Evolutionary conservation across 2,329 filamentous ascomycete genomes (phyloP), one percentile per base, ranked within the genome.

Genomic region (Botryosphaeria dothidea): DNA sequence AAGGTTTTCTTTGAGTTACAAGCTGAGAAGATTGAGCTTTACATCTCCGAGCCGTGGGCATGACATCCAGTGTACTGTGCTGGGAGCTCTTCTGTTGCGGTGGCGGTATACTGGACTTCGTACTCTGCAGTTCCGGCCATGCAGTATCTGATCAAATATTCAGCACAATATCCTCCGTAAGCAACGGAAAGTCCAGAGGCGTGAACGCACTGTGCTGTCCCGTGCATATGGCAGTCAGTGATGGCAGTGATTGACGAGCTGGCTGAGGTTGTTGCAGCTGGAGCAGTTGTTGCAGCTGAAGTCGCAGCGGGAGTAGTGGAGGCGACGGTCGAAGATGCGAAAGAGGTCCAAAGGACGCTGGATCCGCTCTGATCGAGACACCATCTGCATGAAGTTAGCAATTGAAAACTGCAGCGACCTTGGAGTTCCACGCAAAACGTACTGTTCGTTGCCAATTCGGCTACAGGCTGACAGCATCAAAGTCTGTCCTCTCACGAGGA

Each of bases 11-110:
- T 34, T 64, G 31, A 38, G 27, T 43, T 29, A 9, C 27, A 25
- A n/a, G 34, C 27, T 2, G n/a, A 6, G 11, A 5, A 11, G 19
- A n/a, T 7, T 29, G 17, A 19, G 31, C 3, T 29, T 21, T 66
- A 90, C 86, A 82, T 81, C 51, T 87, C 81, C 3, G 74, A 71
- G 17, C 80, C 87, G 74, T 92, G 88, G 0, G 77, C 70, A 73
- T 92, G 89, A 71, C 90, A 92, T 63, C 77, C 86, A 0, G 88
- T 90, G 70, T 87, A 91, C 61, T 84, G 77, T 0, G 87, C 79
- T 1, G 89, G 87, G 19, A 87, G 75, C 56, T 84, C 82, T 51
- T 82, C 81, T 1, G 84, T 87, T 19, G 81, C 82, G 3, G 85
- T 90, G 2, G 81, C 78, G 6, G 83, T 82, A 3, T 80, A 77